Conservation (phyloP, 129 eudicot species). For the Escallonia herrerae region DNA sequence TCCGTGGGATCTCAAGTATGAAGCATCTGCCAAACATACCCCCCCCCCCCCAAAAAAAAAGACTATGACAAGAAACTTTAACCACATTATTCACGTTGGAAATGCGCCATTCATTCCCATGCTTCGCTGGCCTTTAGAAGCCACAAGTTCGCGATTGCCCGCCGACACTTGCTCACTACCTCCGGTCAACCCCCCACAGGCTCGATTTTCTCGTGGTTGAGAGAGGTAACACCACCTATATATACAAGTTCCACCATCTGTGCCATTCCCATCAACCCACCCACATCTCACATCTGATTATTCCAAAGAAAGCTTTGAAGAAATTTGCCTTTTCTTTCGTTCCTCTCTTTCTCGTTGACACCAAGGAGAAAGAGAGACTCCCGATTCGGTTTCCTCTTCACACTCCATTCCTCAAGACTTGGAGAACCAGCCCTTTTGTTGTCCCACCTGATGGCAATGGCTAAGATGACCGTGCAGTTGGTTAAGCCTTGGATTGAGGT, state of each 20-base stretch:
- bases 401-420: background rate
- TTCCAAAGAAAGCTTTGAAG: background rate
- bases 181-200: background rate
- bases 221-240: background rate
- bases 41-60: too few relatives aligned
- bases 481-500: constrained; percentile 12
- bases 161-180: background rate
- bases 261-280: background rate
- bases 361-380: constrained; percentile 6
- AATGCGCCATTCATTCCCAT: too few relatives aligned
- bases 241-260: too few relatives aligned
- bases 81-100: too few relatives aligned
- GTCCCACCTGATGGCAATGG: background rate
- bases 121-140: too few relatives aligned
- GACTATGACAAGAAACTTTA: too few relatives aligned
- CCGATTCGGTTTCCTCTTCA: background rate
- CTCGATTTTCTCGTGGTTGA: background rate
- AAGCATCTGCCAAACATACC: too few relatives aligned
- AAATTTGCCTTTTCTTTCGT: background rate
- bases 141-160: background rate
- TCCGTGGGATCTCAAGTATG: too few relatives aligned
- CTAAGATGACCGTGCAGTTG: background rate
- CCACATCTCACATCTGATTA: background rate
- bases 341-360: constrained; percentile 19
- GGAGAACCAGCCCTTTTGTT: background rate